These are phyloP conservation scores for Trametes hirsuta DNA, from an alignment of 1,284 basidiomycete genomes.

Conservation along the genomic window DNA sequence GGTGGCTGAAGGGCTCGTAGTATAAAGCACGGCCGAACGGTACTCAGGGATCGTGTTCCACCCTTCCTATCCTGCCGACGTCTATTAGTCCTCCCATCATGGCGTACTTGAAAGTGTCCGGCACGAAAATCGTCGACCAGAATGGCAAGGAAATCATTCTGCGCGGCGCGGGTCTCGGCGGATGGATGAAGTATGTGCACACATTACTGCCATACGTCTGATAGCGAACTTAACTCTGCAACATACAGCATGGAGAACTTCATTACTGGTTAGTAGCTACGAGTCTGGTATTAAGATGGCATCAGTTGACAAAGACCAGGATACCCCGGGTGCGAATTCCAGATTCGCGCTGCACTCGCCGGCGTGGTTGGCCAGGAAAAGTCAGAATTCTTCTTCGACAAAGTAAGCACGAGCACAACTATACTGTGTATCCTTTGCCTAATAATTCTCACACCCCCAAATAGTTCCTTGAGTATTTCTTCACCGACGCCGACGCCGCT, in stretches of 20 bases:
- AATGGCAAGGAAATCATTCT: conserved; percentile 59
- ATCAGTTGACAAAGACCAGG: conserved; percentile 33
- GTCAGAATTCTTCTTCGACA: conserved; percentile 79
- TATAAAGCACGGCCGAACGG: background rate
- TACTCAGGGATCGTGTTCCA: background rate
- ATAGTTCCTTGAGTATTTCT: conserved; percentile 80
- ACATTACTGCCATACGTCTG: too few species aligned
- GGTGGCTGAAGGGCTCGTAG: background rate
- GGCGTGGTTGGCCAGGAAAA: conserved; percentile 71
- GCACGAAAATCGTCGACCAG: conserved; percentile 60
- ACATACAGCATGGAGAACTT: conserved; percentile 62
- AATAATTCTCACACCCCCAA: background rate
- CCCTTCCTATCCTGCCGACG: background rate
- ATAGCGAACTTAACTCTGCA: background rate
- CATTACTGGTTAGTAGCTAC: conserved; percentile 45
- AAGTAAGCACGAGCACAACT: conserved; percentile 41
- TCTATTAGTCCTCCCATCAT: conserved; percentile 18
- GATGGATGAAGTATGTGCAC: conserved; percentile 67
- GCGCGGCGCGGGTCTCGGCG: conserved; percentile 69
- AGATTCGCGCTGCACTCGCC: conserved; percentile 70
- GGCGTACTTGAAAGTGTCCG: conserved; percentile 52
- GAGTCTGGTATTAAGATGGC: too few species aligned
- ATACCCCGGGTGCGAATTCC: conserved; percentile 64
- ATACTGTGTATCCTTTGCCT: background rate
- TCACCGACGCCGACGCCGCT: conserved; percentile 66